Evolutionary conservation across 768 basidiomycete genomes (phyloP).

Genomic region (Suillus subalutaceus): DNA sequence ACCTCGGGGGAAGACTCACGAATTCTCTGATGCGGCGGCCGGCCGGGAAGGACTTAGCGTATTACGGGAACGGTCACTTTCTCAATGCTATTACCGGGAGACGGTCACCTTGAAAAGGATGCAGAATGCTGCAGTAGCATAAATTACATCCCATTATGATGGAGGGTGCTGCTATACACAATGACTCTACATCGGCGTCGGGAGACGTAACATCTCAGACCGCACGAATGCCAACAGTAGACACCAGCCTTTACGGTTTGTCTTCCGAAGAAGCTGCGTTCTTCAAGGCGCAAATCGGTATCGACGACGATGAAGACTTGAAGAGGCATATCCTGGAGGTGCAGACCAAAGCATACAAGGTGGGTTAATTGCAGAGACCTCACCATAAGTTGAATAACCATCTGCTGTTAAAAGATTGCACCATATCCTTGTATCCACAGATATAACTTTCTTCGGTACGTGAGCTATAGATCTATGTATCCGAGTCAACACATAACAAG

Average conservation of each 20-base stretch:
- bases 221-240: neutral
- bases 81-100: too few species aligned
- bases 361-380: conserved; percentile 1
- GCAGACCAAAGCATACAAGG: conserved; percentile 31
- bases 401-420: neutral
- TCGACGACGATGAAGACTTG: conserved; percentile 27
- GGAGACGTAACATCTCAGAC: neutral
- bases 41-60: too few species aligned
- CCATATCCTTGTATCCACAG: neutral
- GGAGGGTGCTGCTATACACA: neutral
- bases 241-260: conserved; percentile 4
- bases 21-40: too few species aligned
- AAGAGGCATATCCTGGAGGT: conserved; percentile 29
- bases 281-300: conserved; percentile 27
- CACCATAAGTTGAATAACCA: neutral
- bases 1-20: too few species aligned
- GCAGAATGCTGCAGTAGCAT: neutral
- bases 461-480: too few species aligned
- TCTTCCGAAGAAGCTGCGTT: conserved; percentile 18
- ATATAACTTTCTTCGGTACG: neutral
- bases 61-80: too few species aligned
- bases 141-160: neutral
- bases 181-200: neutral
- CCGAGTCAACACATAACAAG: too few species aligned
- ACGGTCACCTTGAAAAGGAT: neutral